A percentile compares a stretch with the other conserved stretches of the same genome.
Evolutionary conservation across 73 alveolate species (phyloP).

Genomic region (Tetrahymena elliotti): DNA sequence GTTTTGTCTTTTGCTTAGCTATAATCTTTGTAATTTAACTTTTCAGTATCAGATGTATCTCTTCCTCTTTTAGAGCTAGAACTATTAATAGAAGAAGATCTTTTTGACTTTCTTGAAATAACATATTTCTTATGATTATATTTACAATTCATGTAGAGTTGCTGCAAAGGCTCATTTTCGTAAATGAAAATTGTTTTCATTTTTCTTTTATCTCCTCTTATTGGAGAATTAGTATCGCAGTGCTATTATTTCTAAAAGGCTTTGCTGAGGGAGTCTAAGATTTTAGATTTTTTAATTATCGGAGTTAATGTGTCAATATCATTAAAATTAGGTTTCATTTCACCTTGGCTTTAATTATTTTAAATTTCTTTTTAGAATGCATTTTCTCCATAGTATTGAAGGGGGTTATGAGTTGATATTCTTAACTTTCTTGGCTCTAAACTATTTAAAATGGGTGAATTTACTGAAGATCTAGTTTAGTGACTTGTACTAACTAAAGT

Average conservation of each 20-base stretch:
- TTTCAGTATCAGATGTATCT: not conserved
- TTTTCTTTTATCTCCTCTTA: not conserved
- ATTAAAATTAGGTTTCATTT: not conserved
- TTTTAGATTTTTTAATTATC: not conserved
- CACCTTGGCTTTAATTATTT: not conserved
- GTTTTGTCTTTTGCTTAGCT: not conserved
- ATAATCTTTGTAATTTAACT: not conserved
- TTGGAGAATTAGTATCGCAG: not conserved
- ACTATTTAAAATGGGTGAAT: not conserved
- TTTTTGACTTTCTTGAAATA: not conserved
- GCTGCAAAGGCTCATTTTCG: not conserved
- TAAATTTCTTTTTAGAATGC: not conserved
- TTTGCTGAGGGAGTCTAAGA: not conserved
- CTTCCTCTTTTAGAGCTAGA: not conserved
- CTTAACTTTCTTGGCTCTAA: no score
- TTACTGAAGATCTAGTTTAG: not conserved
- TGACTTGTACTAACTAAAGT: not conserved
- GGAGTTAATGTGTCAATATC: not conserved
- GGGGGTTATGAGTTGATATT: not conserved
- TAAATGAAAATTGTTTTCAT: not conserved
- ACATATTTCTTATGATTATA: not conserved
- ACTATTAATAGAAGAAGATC: not conserved
- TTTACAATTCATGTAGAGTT: not conserved
- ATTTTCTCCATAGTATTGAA: not conserved
- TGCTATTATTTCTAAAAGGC: not conserved